Percentiles rank a stretch among this genome's conserved stretches.
Evolutionary conservation across 306 rosid species (phyloP).

Genomic region (peach (Prunus persica)): DNA sequence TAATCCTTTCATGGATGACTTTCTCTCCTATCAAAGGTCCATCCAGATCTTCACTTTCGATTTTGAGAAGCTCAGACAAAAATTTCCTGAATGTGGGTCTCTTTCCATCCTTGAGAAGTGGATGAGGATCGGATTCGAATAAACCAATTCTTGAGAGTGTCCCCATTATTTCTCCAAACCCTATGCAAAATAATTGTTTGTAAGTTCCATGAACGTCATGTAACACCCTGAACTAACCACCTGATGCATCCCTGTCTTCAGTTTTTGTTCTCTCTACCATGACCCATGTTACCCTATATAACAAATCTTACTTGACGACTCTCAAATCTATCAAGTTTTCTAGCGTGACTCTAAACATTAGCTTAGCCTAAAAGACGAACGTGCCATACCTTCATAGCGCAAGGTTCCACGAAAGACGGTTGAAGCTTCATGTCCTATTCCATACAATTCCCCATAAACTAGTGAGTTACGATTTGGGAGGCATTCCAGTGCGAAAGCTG

Average conservation of each 20-base stretch:
- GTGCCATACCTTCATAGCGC: conserved; percentile 79
- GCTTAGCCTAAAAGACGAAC: conserved; percentile 1
- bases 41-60: conserved; percentile 26
- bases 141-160: conserved; percentile 77
- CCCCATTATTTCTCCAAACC: conserved; percentile 85
- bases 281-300: no score
- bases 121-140: conserved; percentile 54
- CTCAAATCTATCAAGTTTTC: no score
- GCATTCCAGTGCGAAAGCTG: conserved; percentile 90
- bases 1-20: conserved; percentile 48
- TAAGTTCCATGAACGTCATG: conserved; percentile 7
- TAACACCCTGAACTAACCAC: no score
- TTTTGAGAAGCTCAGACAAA: conserved; percentile 64
- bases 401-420: conserved; percentile 93
- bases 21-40: conserved; percentile 49
- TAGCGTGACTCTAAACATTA: not conserved
- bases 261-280: no score
- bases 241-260: no score
- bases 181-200: conserved; percentile 26
- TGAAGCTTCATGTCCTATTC: conserved; percentile 77
- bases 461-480: conserved; percentile 88
- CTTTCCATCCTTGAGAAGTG: conserved; percentile 48
- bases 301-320: no score
- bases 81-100: conserved; percentile 55
- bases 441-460: conserved; percentile 75